phyloP scores from a whole-genome alignment of 495 filamentous ascomycete genomes.

The Penicillium cinerascens region DNA sequence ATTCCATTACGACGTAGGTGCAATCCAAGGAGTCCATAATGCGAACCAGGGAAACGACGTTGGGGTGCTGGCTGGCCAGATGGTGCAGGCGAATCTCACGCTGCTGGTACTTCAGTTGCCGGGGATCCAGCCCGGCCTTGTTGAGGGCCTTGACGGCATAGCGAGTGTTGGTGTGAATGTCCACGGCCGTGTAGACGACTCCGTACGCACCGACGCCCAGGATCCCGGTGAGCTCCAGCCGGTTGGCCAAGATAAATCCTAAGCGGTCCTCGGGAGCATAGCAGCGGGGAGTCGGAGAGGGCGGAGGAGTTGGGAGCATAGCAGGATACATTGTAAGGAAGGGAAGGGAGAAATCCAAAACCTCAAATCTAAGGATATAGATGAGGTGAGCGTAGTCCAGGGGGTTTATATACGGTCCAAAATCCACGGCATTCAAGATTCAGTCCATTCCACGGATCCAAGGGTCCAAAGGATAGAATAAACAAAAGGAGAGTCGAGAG shows the following conservation, averaged over 20 bases:
- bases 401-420: conserved; percentile 7
- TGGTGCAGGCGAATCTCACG: conserved; percentile 91
- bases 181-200: conserved; percentile 90
- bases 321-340: conserved; percentile 38
- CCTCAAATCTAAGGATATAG: neutral
- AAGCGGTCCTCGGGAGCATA: conserved; percentile 77
- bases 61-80: conserved; percentile 79
- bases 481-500: neutral
- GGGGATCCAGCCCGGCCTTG: conserved; percentile 82
- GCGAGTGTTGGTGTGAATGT: conserved; percentile 72
- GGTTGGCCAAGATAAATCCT: conserved; percentile 77
- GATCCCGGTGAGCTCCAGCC: conserved; percentile 78
- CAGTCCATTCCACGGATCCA: conserved; percentile 21
- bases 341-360: neutral
- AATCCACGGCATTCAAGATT: conserved; percentile 12
- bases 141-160: conserved; percentile 97
- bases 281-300: conserved; percentile 49
- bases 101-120: conserved; percentile 87
- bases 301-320: conserved; percentile 61
- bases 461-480: neutral
- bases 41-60: conserved; percentile 90
- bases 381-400: neutral
- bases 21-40: conserved; percentile 92
- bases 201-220: conserved; percentile 95
- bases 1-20: conserved; percentile 96